These are phyloP conservation scores for Phaeoacremonium minimum DNA, from an alignment of 2,329 filamentous ascomycete genomes.

Conservation along the genomic window DNA sequence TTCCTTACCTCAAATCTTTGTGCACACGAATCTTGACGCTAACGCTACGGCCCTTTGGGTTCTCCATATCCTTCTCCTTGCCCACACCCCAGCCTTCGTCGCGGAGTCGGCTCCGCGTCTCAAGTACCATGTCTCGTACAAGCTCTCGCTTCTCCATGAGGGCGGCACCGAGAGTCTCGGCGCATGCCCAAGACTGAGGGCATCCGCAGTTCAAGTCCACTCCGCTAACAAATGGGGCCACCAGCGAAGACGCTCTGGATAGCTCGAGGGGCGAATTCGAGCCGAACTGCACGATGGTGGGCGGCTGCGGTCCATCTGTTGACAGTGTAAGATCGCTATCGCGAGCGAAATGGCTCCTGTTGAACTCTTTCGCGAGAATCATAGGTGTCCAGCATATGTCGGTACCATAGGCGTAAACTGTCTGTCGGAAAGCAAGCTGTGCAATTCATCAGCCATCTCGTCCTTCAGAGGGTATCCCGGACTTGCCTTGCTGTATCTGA, in stretches of 20 bases:
- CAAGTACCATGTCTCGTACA: slow-evolving; percentile 61
- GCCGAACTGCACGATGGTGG: slow-evolving; percentile 66
- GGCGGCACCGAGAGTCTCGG: slow-evolving; percentile 63
- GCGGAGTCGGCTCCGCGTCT: slow-evolving; percentile 47
- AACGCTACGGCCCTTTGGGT: slow-evolving; percentile 48
- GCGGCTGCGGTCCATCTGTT: slow-evolving; percentile 44
- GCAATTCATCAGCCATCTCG: slow-evolving; percentile 9
- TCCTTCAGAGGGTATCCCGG: neutral
- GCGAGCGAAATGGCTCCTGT: slow-evolving; percentile 54
- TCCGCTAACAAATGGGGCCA: slow-evolving; percentile 57
- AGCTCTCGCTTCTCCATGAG: slow-evolving; percentile 62
- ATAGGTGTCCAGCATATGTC: slow-evolving; percentile 70
- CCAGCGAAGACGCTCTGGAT: slow-evolving; percentile 56
- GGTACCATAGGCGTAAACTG: slow-evolving; percentile 58
- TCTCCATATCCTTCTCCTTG: slow-evolving; percentile 34
- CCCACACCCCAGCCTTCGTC: slow-evolving; percentile 49
- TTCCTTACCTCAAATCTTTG: slow-evolving; percentile 49
- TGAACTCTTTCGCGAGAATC: slow-evolving; percentile 67
- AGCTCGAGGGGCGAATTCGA: slow-evolving; percentile 58
- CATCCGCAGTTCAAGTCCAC: slow-evolving; percentile 72
- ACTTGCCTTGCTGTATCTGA: slow-evolving; percentile 56
- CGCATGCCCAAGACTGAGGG: slow-evolving; percentile 69
- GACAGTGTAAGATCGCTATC: slow-evolving; percentile 63
- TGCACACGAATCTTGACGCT: slow-evolving; percentile 70
- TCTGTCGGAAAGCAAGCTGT: slow-evolving; percentile 65